Evolutionary conservation across 768 basidiomycete species (phyloP), one percentile per base, ranked within the genome.

Genomic region (Phanerochaete carnosa): DNA sequence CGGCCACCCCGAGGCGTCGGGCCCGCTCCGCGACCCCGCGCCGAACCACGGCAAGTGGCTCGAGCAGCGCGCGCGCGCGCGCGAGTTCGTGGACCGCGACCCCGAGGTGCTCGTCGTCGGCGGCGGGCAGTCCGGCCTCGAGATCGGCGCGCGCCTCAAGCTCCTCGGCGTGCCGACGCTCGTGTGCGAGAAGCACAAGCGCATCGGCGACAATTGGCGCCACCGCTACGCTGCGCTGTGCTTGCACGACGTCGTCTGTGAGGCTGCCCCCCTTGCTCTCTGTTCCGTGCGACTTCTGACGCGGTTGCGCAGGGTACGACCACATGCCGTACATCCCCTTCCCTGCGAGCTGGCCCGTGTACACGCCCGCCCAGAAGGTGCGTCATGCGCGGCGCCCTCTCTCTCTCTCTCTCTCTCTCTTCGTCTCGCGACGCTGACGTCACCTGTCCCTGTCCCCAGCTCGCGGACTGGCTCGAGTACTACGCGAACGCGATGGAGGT

Each of bases 201-300:
- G 81, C 22, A 78, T 89, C 26, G 88, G 89, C 0, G 81, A 89
- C 66, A 82, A 81, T 53, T 89, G 87, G 88, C 74, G 87, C 59
- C 75, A 79, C 37, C 76, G 90, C 37, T 90, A 91, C 68, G 81
- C 87, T 57, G 80, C 85, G 11, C 72, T 89, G 39, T 87, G 84
- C 52, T 71, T 89, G 29, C 88, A 90, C 66, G 84, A 87, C 69
- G 80, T 84, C 25, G 83, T 87, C 60, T 88, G 86, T 86, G 66
- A 76, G 85, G 16, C 6, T 8, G 49, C 43, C 1, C 39, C 26
- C 23, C 37, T 15, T 43, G 35, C 33, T 19, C 28, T 28, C 43
- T 16, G 29, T 3, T 28, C n/a, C n/a, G 39, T 55, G 11, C n/a
- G n/a, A n/a, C n/a, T 11, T 11, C 43, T 43, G 30, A 43, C 23